Conservation (phyloP, 306 rosid species). For the Cucumis sativus region DNA sequence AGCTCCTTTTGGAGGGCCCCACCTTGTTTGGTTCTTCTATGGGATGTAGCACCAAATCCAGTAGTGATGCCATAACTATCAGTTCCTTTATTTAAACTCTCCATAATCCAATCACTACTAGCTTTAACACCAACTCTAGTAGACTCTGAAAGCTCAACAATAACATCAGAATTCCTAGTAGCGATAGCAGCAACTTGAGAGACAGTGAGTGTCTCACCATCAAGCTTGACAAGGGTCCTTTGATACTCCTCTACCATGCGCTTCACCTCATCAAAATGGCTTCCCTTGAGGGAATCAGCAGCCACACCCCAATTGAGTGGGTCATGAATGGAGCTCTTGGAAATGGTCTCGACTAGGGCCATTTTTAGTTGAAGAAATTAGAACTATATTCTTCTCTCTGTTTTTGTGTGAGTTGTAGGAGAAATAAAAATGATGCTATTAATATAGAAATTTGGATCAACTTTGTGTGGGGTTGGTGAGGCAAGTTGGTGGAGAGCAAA, state of each 20-base stretch:
- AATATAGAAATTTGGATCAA: not conserved
- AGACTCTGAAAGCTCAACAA: not conserved
- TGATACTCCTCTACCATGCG: not conserved
- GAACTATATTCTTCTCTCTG: not conserved
- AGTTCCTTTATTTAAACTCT: conserved; percentile 45
- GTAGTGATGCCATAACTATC: conserved; percentile 89
- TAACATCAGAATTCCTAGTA: not conserved
- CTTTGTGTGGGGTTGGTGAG: not conserved
- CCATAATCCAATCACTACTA: conserved; percentile 89
- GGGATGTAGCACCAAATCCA: conserved; percentile 19
- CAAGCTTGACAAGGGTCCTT: conserved; percentile 27
- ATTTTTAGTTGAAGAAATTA: not conserved
- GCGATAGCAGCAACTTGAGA: conserved; percentile 3
- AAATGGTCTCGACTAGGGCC: not conserved
- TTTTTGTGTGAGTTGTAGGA: no score
- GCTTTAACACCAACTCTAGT: not conserved
- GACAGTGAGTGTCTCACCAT: conserved; percentile 1
- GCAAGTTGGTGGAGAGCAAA: not conserved
- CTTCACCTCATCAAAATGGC: not conserved
- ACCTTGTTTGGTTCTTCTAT: conserved; percentile 18
- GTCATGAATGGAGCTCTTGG: not conserved
- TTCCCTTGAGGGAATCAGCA: not conserved
- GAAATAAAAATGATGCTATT: not conserved
- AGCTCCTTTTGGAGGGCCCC: conserved; percentile 47
- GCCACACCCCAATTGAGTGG: not conserved